These are phyloP conservation scores for Leishmania aethiopica DNA, from an alignment of 208 protist species.

Conservation along the genomic window DNA sequence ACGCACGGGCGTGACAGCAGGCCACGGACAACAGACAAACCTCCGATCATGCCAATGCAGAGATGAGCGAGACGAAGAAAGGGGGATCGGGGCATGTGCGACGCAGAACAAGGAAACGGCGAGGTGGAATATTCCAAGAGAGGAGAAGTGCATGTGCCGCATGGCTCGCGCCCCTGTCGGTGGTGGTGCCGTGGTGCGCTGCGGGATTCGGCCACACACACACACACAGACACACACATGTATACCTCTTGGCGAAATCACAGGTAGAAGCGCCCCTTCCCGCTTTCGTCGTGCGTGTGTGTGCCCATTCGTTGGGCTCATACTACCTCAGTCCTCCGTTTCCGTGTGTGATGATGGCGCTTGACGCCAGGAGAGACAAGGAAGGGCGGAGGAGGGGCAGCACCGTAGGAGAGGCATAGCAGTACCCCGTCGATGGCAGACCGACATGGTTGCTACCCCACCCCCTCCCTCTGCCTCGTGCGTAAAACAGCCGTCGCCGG, in stretches of 20 bases:
- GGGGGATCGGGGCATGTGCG: neutral
- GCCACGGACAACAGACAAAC: neutral
- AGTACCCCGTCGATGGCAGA: neutral
- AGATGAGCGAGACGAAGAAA: neutral
- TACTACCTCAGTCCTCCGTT: neutral
- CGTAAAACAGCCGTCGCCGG: neutral
- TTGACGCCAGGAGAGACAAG: neutral
- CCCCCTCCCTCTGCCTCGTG: neutral
- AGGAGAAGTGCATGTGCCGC: conserved; percentile 3
- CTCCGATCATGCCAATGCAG: neutral
- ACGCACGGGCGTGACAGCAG: neutral
- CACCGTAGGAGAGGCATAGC: neutral
- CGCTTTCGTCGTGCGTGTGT: neutral
- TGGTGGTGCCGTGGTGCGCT: neutral
- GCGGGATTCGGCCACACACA: neutral
- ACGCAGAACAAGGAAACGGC: conserved; percentile 1
- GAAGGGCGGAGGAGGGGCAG: neutral
- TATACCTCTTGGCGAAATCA: no score
- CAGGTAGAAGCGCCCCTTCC: neutral
- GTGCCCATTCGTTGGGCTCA: neutral
- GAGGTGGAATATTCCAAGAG: conserved; percentile 6
- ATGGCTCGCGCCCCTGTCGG: neutral
- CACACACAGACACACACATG: no score
- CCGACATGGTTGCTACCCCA: neutral
- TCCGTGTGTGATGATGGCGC: neutral